A percentile compares a stretch with the other conserved stretches of the same genome.
These are phyloP conservation scores for Dioscorea dumetorum DNA, from an alignment of 106 monocot species.

Conservation along the genomic window DNA sequence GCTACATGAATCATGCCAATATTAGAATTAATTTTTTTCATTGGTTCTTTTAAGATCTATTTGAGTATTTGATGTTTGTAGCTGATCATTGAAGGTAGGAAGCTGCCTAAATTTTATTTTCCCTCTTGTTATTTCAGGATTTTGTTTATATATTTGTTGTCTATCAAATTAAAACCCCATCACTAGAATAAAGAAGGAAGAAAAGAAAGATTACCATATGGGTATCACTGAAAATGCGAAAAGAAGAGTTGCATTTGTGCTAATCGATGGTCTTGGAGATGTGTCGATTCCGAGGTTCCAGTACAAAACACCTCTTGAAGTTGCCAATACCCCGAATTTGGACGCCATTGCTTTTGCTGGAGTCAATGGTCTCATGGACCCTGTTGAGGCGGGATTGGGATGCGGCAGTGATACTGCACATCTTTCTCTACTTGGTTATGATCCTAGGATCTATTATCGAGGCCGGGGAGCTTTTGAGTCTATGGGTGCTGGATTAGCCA, in stretches of 20 bases:
- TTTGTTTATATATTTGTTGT: too few relatives aligned
- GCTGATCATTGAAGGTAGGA: too few relatives aligned
- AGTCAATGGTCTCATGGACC: constrained; percentile 92
- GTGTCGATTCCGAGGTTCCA: constrained; percentile 65
- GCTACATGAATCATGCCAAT: too few relatives aligned
- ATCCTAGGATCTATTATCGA: constrained; percentile 83
- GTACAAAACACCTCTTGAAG: constrained; percentile 59
- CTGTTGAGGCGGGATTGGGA: constrained; percentile 87
- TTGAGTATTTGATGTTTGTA: too few relatives aligned
- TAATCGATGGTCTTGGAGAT: constrained; percentile 89
- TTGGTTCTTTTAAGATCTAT: too few relatives aligned
- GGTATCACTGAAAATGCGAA: constrained; percentile 27
- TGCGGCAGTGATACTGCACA: constrained; percentile 97
- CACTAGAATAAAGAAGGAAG: neutral
- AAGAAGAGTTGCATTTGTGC: constrained; percentile 72
- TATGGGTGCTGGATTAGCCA: constrained; percentile 95
- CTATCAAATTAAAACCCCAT: too few relatives aligned
- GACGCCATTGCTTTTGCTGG: constrained; percentile 85
- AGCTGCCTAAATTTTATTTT: too few relatives aligned
- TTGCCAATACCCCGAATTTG: constrained; percentile 59
- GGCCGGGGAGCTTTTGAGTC: constrained; percentile 97
- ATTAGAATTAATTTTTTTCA: too few relatives aligned
- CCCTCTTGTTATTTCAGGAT: too few relatives aligned
- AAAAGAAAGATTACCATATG: constrained; percentile 21
- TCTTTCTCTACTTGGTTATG: constrained; percentile 87